Base-by-base conservation (phyloP, 306 rosid species). In the Inga oerstediana region DNA sequence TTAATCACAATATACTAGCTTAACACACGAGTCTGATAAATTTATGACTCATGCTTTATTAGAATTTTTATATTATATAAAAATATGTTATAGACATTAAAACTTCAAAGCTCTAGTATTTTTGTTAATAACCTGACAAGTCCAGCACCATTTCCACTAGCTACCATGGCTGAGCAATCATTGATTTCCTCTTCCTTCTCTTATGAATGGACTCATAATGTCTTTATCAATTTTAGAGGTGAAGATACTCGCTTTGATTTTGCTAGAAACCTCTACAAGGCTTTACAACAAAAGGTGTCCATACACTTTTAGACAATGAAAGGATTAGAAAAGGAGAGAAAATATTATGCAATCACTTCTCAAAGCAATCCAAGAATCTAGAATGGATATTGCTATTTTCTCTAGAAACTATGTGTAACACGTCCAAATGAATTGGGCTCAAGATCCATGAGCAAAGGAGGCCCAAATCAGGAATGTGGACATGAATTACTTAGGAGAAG, bases 361-460 rank as follows among this genome's bases (percentile, higher is more conserved):
- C 30, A 69, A 37, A 69, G 74, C 49, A 69, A 69, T 69, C 74
- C 49, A 39, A 39, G 74, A 69, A 8, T 69, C 74, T 39, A 19
- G 49, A 7, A 69, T 39, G 24, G 74, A 49, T 39, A 20, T 69
- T n/a, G 17, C 49, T 69, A 69, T 69, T 69, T 39, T 69, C 51
- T 69, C 74, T 1, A 39, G 49, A 39, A 39, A 69, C 51, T 69
- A 69, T 69, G 49, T 27, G 27, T 27, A 27, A 27, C 27, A 27
- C 27, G 27, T 27, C 27, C 1, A 27, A 27, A 27, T 27, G 27
- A 27, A 27, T 27, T 27, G 27, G 27, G 27, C 27, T 27, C 27
- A 27, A 27, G 27, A 27, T 27, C 27, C 27, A 27, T 27, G 27
- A 27, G 27, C 27, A 27, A 27, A 27, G 27, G 27, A 27, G 27